These are phyloP conservation scores for Entelexis sorbosivorans DNA, from an alignment of 1,139 yeast genomes.

Conservation along the genomic window DNA sequence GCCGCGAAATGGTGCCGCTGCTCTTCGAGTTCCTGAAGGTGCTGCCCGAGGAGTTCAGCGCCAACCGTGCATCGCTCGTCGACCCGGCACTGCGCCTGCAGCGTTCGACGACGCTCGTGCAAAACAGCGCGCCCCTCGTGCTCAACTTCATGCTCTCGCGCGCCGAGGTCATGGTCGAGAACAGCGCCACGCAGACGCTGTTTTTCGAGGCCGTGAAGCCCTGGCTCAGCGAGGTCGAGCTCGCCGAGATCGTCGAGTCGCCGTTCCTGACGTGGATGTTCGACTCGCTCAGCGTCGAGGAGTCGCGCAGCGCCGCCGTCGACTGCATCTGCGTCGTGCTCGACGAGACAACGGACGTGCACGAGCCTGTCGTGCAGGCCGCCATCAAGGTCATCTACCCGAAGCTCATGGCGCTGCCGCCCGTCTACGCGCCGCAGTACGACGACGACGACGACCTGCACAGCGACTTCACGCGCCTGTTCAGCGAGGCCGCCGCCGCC, in stretches of 20 bases:
- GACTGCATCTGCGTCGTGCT: slow-evolving; percentile 75
- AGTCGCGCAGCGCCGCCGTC: slow-evolving; percentile 72
- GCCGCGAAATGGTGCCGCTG: slow-evolving; percentile 24
- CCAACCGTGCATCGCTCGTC: slow-evolving; percentile 63
- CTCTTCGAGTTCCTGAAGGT: slow-evolving; percentile 71
- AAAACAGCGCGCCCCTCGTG: slow-evolving; percentile 58
- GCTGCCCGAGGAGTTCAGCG: slow-evolving; percentile 82
- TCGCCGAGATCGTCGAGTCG: slow-evolving; percentile 52
- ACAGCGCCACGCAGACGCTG: slow-evolving; percentile 33
- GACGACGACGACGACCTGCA: slow-evolving; percentile 60
- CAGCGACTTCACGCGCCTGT: slow-evolving; percentile 47
- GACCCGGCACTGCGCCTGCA: slow-evolving; percentile 68
- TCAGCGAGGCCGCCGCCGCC: slow-evolving; percentile 88
- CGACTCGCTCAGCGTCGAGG: slow-evolving; percentile 50
- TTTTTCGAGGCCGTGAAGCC: slow-evolving; percentile 70
- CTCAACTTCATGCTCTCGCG: slow-evolving; percentile 39
- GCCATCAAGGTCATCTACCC: slow-evolving; percentile 58
- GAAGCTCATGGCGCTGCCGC: slow-evolving; percentile 48
- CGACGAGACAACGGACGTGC: slow-evolving; percentile 67
- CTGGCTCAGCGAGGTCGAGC: slow-evolving; percentile 81
- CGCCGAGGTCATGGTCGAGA: slow-evolving; percentile 29
- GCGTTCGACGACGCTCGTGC: slow-evolving; percentile 53
- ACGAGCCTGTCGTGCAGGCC: slow-evolving; percentile 33
- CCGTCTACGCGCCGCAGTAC: slow-evolving; percentile 39
- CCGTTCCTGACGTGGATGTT: slow-evolving; percentile 59